phyloP scores from a whole-genome alignment of 768 basidiomycete species.

The Russula sp. region DNA sequence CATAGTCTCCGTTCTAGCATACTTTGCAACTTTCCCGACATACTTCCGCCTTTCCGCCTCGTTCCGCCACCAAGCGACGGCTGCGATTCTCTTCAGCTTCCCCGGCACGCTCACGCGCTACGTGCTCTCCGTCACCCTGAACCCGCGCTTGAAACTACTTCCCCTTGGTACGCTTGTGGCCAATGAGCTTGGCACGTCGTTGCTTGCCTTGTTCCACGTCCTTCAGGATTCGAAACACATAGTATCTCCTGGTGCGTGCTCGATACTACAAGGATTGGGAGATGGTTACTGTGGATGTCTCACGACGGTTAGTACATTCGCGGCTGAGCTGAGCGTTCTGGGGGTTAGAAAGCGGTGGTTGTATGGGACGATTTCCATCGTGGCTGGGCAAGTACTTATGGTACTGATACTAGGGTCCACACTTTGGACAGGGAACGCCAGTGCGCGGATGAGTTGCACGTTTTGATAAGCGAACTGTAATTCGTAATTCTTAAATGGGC shows the following conservation, averaged over 20 bases:
- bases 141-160: conserved; percentile 51
- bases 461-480: not conserved
- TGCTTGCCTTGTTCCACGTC: conserved; percentile 68
- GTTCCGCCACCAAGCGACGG: conserved; percentile 74
- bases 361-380: conserved; percentile 39
- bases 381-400: conserved; percentile 59
- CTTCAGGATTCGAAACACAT: conserved; percentile 48
- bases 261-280: conserved; percentile 68
- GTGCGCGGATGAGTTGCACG: conserved; percentile 44
- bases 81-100: conserved; percentile 83
- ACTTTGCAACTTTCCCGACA: conserved; percentile 66
- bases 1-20: conserved; percentile 52
- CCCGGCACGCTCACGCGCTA: conserved; percentile 87
- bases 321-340: conserved; percentile 64
- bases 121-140: conserved; percentile 63
- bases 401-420: conserved; percentile 67
- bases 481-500: not conserved
- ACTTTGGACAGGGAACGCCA: conserved; percentile 42
- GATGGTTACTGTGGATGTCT: conserved; percentile 96
- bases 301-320: conserved; percentile 91
- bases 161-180: conserved; percentile 76
- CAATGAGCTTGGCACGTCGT: conserved; percentile 72
- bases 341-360: conserved; percentile 49
- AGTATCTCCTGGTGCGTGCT: conserved; percentile 50
- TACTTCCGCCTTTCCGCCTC: conserved; percentile 65